Evolutionary conservation across 1,284 basidiomycete species (phyloP).

Genomic region (Phlebopus sp.): DNA sequence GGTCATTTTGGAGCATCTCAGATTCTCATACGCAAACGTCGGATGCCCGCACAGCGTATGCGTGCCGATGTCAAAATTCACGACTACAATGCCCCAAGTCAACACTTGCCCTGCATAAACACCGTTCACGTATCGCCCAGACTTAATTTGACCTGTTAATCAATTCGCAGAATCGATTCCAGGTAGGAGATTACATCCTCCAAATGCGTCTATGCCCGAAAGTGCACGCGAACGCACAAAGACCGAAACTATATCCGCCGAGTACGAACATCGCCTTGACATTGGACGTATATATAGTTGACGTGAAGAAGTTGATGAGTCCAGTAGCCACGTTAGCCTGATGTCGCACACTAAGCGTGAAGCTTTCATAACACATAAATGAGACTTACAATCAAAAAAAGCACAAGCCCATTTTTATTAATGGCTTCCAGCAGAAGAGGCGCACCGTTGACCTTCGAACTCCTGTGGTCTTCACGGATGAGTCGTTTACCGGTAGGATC

Average conservation of each 20-base stretch:
- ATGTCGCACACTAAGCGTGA: not conserved
- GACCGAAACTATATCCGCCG: slow-evolving; percentile 54
- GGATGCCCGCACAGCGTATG: too few species aligned
- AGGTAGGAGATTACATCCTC: slow-evolving; percentile 12
- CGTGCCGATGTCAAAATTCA: too few species aligned
- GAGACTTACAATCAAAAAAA: slow-evolving; percentile 86
- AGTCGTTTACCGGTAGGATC: slow-evolving; percentile 32
- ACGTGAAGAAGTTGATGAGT: slow-evolving; percentile 75
- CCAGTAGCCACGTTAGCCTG: slow-evolving; percentile 91
- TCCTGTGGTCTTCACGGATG: slow-evolving; percentile 26
- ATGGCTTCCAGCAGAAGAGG: slow-evolving; percentile 75
- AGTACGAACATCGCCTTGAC: slow-evolving; percentile 64
- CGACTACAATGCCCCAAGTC: too few species aligned
- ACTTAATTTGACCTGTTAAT: too few species aligned
- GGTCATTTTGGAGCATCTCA: slow-evolving; percentile 4
- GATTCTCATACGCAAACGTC: too few species aligned
- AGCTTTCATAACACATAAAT: slow-evolving; percentile 20
- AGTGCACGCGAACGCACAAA: slow-evolving; percentile 64
- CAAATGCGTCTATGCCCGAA: slow-evolving; percentile 24
- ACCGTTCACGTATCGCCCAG: too few species aligned
- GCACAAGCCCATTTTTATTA: slow-evolving; percentile 75
- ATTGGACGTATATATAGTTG: slow-evolving; percentile 79
- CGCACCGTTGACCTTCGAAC: slow-evolving; percentile 25
- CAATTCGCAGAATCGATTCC: not conserved
- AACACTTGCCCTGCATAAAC: not conserved